Conservation (phyloP, 257 asterid genomes). For the Solanum tarijense region DNA sequence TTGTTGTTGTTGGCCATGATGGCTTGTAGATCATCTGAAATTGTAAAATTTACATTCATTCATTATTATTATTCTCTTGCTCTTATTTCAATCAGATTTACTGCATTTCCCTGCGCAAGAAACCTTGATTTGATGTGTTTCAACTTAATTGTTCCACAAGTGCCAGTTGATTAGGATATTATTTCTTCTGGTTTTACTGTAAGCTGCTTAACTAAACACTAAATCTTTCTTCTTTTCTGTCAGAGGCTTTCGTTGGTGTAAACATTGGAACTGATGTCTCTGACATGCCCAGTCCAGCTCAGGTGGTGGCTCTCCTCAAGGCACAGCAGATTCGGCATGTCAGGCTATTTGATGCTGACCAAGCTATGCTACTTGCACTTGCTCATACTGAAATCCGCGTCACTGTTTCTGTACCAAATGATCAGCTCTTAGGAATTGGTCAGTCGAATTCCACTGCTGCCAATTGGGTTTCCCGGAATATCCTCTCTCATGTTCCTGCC, state of each 20-base stretch:
- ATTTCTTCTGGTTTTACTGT: background rate
- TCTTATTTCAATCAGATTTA: background rate
- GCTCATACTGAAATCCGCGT: constrained; percentile 71
- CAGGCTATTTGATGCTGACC: constrained; percentile 60
- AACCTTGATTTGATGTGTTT: background rate
- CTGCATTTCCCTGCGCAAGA: background rate
- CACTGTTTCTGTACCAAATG: constrained; percentile 72
- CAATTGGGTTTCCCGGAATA: constrained; percentile 77
- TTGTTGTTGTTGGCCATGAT: background rate
- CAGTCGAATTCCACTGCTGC: constrained; percentile 82
- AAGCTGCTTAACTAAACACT: background rate
- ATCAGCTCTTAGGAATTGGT: constrained; percentile 71
- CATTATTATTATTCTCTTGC: background rate
- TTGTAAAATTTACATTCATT: background rate
- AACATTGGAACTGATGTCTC: constrained; percentile 74
- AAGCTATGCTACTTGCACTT: constrained; percentile 62
- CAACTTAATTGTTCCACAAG: background rate
- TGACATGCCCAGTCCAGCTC: constrained; percentile 79
- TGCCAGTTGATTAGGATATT: background rate
- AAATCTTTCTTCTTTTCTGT: background rate
- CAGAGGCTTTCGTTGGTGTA: constrained; percentile 75
- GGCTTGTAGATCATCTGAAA: background rate
- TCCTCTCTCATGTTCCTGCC: constrained; percentile 63
- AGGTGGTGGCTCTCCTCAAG: constrained; percentile 74
- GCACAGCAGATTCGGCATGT: constrained; percentile 76